Evolutionary conservation across 495 filamentous ascomycete genomes (phyloP), one percentile per base, ranked within the genome.

Genomic region (Lentithecium fluviatile): DNA sequence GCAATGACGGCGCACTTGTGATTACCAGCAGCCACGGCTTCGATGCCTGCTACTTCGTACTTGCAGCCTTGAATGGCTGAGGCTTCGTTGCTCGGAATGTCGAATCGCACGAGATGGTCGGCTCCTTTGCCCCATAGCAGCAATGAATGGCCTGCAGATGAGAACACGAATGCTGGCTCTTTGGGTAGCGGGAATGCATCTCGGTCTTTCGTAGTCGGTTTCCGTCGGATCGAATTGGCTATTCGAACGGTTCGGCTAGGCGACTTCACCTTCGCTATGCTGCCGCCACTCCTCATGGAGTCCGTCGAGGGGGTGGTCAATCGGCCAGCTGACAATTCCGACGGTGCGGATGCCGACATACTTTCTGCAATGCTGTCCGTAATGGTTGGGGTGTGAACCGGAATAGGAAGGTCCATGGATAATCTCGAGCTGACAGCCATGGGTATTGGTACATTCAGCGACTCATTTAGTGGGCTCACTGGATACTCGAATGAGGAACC

Each of bases 81-180:
- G 1, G 55, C 34, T 21, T 67, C 64, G 21, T 67, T 67, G 50
- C 64, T 67, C 13, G 64, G 64, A 1, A 67, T 62, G 37, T 67
- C 64, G 37, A 67, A 63, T 10, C 64, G 51, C 13, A 67, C 38
- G 29, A 67, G 54, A 34, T 56, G 25, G 24, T 63, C 36, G 12
- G 42, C 45, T 5, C 54, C 43, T 19, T 67, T 67, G 0, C 54
- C 59, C 64, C 64, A 67, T 23, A 67, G 23, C 26, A 67, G 19
- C 34, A 67, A 45, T 1, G 58, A 58, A 38, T 67, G 53, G 3
- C 64, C 64, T 6, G 64, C 57, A 21, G 59, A 32, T 15, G 64
- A 67, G 50, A 67, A 67, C 11, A 52, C 43, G 36, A 63, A 67
- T 21, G 25, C 51, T 13, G 64, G 64, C 13, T 58, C 54, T 23